Base-by-base conservation (phyloP, 306 rosid species). In the Trifolium dubium region DNA sequence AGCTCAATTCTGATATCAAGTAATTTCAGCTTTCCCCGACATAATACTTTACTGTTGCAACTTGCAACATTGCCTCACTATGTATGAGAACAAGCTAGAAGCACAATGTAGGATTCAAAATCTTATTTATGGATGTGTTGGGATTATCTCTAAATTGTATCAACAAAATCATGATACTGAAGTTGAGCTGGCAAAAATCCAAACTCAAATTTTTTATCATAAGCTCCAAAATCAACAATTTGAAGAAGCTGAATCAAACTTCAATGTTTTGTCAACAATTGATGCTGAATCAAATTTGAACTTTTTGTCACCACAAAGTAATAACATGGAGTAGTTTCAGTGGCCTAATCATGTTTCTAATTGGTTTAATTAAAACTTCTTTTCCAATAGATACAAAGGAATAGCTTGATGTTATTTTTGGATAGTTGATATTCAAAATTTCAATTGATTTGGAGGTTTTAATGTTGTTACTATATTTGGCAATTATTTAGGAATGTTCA, bases 71-170 rank as follows among this genome's bases (percentile, higher is more conserved):
- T 88, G n/a, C 86, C 93, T 5, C 2, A 23, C 0, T 51, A 85
- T 76, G 29, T 82, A n/a, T 15, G 95, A 64, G 87, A 69, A 49
- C 69, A 82, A 73, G 84, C 97, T 37, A 53, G 92, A 94, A 75
- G 95, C 95, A 31, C 71, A 81, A 39, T 82, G 85, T 49, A 81
- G 92, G 69, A 81, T 83, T 59, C 75, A 84, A 77, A 89, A 94
- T 19, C 93, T 89, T 6, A 84, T 91, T 51, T 91, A 91, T 67
- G 96, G 96, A 0, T 85, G 91, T 73, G 96, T 79, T 54, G 82
- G 86, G 12, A 70, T 90, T 41, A 81, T 91, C 59, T 83, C 88
- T 32, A 82, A 80, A 47, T 81, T 89, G 69, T 77, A 82, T 76
- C 77, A 89, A 62, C 78, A 87, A 74, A 79, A 89, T 3, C 64